A percentile compares a stretch with the other conserved stretches of the same genome.
Evolutionary conservation across 345 rosid genomes (phyloP).

Genomic region (Acer saccharum): DNA sequence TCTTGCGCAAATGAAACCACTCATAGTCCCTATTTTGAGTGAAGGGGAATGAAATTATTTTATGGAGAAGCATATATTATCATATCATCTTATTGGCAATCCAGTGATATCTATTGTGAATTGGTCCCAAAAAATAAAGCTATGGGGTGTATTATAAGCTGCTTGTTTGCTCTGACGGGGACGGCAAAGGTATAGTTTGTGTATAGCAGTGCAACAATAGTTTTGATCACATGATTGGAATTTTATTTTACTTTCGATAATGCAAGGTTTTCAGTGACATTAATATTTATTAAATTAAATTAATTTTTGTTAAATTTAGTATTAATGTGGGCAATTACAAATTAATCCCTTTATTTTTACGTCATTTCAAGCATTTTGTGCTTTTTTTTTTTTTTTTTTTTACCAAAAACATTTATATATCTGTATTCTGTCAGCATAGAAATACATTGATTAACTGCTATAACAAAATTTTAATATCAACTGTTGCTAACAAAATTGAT

Average conservation of each 20-base stretch:
- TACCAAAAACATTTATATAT: no score
- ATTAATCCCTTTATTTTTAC: no score
- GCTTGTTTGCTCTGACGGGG: neutral
- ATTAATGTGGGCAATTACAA: no score
- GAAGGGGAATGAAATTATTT: constrained; percentile 63
- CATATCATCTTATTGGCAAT: constrained; percentile 18
- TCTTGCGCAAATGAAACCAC: constrained; percentile 96
- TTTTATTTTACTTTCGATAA: neutral
- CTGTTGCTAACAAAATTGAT: no score
- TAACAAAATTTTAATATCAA: no score
- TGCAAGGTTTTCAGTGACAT: neutral
- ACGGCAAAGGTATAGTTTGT: neutral
- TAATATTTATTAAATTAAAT: no score
- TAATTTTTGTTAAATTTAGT: no score
- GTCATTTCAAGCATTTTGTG: no score
- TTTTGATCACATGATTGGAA: no score
- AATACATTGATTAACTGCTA: no score
- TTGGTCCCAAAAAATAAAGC: constrained; percentile 19
- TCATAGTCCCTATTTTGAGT: constrained; percentile 87
- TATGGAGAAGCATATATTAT: neutral
- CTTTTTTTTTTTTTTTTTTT: no score
- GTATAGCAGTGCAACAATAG: neutral
- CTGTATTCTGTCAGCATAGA: no score
- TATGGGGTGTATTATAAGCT: neutral
- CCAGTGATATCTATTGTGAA: constrained; percentile 22